A percentile compares a stretch with the other conserved stretches of the same genome.
phyloP scores from a whole-genome alignment of 345 rosid species.

The Eucalyptus caleyi region DNA sequence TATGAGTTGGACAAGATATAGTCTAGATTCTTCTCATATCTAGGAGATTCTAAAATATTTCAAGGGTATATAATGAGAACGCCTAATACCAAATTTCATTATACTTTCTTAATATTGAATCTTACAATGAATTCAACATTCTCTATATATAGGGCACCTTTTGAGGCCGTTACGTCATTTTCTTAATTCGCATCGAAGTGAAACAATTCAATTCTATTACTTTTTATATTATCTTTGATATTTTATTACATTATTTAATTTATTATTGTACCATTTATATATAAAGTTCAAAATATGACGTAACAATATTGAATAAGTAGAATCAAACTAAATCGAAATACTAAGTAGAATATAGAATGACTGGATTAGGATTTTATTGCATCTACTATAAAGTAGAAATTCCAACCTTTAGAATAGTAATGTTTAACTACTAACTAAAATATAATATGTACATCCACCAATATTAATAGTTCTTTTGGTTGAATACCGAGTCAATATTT shows the following conservation, averaged over 20 bases:
- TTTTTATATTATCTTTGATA: too few species aligned
- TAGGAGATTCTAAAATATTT: background rate
- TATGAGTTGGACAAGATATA: too few species aligned
- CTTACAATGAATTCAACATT: too few species aligned
- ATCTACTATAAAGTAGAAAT: background rate
- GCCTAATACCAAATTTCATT: background rate
- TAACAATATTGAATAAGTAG: background rate
- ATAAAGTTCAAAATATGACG: background rate
- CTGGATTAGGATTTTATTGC: background rate
- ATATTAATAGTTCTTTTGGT: background rate
- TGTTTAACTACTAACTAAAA: background rate
- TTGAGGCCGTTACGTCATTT: constrained; percentile 8
- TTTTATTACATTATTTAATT: background rate
- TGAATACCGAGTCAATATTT: background rate
- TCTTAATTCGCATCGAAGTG: background rate
- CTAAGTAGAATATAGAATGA: background rate
- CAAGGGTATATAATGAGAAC: background rate
- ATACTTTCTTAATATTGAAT: background rate
- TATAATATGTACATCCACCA: background rate
- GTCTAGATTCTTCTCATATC: background rate
- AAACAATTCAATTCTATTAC: too few species aligned
- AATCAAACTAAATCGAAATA: background rate
- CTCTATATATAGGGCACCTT: too few species aligned
- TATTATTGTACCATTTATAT: background rate
- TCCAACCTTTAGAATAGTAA: background rate